A percentile compares a stretch with the other conserved stretches of the same genome.
Conservation (phyloP, 176 grass and related monocot species). For the Cymbopogon citratus region DNA sequence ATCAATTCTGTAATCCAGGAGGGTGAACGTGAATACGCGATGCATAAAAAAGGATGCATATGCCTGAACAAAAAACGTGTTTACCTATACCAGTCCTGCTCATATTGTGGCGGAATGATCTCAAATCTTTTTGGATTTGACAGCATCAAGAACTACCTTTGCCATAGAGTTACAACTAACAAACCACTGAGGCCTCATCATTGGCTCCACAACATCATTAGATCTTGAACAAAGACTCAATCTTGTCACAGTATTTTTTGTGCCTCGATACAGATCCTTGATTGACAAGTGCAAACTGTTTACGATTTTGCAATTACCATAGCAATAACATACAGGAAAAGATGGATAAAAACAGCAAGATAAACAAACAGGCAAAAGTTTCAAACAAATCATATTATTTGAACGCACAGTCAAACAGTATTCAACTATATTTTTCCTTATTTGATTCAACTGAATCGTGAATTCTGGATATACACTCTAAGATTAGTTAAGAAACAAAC, state of each 20-base stretch:
- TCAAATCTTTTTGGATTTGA: slow-evolving; percentile 67
- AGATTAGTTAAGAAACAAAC: not conserved
- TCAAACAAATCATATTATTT: not conserved
- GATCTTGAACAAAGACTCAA: slow-evolving; percentile 78
- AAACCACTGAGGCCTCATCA: slow-evolving; percentile 87
- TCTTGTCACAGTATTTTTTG: slow-evolving; percentile 76
- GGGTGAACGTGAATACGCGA: not conserved
- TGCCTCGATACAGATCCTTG: slow-evolving; percentile 65
- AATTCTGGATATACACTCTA: not conserved
- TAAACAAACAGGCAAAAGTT: not conserved
- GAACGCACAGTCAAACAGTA: slow-evolving; percentile 2
- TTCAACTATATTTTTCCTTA: not conserved
- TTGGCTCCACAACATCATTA: slow-evolving; percentile 77
- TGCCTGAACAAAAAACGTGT: not conserved
- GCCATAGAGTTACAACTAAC: slow-evolving; percentile 78
- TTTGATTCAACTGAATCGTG: not conserved
- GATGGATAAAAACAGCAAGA: not conserved
- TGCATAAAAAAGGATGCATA: not conserved
- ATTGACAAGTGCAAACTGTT: slow-evolving; percentile 14
- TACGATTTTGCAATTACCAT: slow-evolving; percentile 22
- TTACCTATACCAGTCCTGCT: slow-evolving; percentile 88
- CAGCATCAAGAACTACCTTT: slow-evolving; percentile 67
- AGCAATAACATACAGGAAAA: slow-evolving; percentile 13
- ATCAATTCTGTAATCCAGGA: not conserved
- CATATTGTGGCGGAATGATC: slow-evolving; percentile 89